Base-by-base conservation (phyloP, 2,329 filamentous ascomycete genomes). In the Byssoonygena ceratinophila region DNA sequence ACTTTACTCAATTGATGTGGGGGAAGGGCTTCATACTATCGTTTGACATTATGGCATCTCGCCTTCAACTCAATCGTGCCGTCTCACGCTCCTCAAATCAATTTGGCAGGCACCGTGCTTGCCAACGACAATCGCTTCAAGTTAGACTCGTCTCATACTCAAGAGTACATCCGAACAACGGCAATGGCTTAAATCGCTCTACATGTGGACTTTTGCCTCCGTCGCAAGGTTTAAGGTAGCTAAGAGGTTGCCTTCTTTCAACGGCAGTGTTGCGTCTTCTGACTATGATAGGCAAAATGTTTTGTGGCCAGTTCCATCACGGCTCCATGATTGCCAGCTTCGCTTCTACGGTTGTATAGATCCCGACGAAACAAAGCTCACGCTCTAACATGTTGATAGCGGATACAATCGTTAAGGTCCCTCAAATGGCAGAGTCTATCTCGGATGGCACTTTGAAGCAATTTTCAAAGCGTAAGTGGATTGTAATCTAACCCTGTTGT, bases 341-440 rank as follows among this genome's bases (percentile, higher is more conserved):
- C 55, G 55, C 41, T 54, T 50, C 11, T 56, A 56, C 32, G 55
- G 55, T 56, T 45, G 16, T 25, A n/a, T 31, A 36, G 16, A 37
- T 12, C 18, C 46, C 18, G 11, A 14, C n/a, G n/a, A 9, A 11
- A 18, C 29, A 22, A 27, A 5, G 4, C 14, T 39, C 5, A 16
- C 11, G 43, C 37, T 9, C 50, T 52, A 46, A 46, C 36, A 22
- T 16, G 22, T 23, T 31, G 8, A 6, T 11, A 73, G 90, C 90
- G 68, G 88, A 94, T 66, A 84, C 81, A 60, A 74, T 91, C 58
- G 82, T 98, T 70, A 91, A 97, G 74, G 92, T 97, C 60, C 92
- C 92, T 31, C 81, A 92, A 68, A 97, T 98, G 92, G 92, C 92
- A 58, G 92, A 98, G 72, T 97, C 92, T 46, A 97, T 98, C 69